Base-by-base conservation (phyloP, 2,329 filamentous ascomycete genomes). In the Orbilia blumenaviensis region DNA sequence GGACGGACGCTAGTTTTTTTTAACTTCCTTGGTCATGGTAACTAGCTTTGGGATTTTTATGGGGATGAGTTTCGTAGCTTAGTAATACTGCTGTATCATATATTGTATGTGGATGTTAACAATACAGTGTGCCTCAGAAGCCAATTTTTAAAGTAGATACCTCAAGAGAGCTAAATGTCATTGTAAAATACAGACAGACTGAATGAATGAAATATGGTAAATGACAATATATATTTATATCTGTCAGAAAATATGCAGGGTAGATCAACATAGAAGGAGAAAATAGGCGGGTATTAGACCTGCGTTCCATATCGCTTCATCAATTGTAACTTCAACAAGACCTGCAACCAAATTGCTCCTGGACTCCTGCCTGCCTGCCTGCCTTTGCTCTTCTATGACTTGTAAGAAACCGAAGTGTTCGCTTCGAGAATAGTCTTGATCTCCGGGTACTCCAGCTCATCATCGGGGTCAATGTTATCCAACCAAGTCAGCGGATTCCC, bases 391-490 rank as follows among this genome's bases (percentile, higher is more conserved):
- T 9, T 50, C 14, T 54, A 60, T 3, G 66, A 69, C 23, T 69
- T 69, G 44, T 60, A 60, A 12, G 29, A 16, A 18, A 46, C 64
- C 21, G 48, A 27, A n/a, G 27, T 34, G 9, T 73, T 66, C 5
- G 52, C 52, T 9, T 54, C 52, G 2, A 66, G 32, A 8, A 56
- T 42, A n/a, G 50, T 52, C n/a, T 64, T 75, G 12, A 75, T 63
- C 21, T 63, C 71, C 8, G 32, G 4, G 58, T 68, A 75, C 21
- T 66, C 66, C 46, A 63, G 48, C 4, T 60, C 52, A 38, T 75
- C 58, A 18, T 68, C 63, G 4, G 71, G 71, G 34, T 75, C 71
- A 27, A 75, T 56, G 16, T 32, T 44, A 60, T 75, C 71, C 42
- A 75, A 23, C 63, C 48, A 58, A 1, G 44, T n/a, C 2, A 64